phyloP scores from a whole-genome alignment of 73 alveolate species.

The Paramecium octaurelia region DNA sequence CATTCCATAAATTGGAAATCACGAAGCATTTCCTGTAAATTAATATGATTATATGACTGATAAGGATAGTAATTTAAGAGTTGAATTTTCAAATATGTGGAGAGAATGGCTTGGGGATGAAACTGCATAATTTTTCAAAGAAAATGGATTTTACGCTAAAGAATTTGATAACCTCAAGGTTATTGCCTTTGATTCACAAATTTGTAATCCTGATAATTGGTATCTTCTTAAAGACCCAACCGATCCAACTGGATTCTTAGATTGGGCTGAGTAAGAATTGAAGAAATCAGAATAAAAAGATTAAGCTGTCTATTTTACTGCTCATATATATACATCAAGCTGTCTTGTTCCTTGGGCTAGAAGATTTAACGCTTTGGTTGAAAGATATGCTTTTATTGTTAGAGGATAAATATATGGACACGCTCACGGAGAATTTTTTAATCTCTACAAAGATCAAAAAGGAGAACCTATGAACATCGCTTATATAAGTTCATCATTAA shows the following conservation, averaged over 20 bases:
- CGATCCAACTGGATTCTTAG: conserved; percentile 52
- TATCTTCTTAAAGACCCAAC: conserved; percentile 56
- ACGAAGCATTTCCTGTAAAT: conserved; percentile 57
- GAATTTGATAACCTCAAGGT: conserved; percentile 46
- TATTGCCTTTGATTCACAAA: conserved; percentile 53
- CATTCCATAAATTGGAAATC: conserved; percentile 61
- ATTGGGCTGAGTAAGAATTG: conserved; percentile 53
- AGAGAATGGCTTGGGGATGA: conserved; percentile 61
- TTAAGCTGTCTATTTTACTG: conserved; percentile 52
- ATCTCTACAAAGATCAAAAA: conserved; percentile 41
- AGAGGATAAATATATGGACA: conserved; percentile 60
- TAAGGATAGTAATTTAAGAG: conserved; percentile 49
- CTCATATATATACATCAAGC: conserved; percentile 54
- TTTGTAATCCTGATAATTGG: conserved; percentile 61
- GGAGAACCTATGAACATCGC: conserved; percentile 51
- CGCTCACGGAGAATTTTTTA: conserved; percentile 59
- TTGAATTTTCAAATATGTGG: conserved; percentile 47
- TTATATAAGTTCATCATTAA: conserved; percentile 47
- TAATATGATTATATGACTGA: conserved; percentile 50
- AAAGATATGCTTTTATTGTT: conserved; percentile 46
- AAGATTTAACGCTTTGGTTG: conserved; percentile 54
- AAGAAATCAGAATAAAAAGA: conserved; percentile 39
- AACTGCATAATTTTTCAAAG: conserved; percentile 38
- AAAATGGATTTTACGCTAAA: conserved; percentile 53
- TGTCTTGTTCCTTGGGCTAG: conserved; percentile 60